Evolutionary conservation across 192 early-diverging fungal genomes (phyloP).

Genomic region (Coemansia sp.): DNA sequence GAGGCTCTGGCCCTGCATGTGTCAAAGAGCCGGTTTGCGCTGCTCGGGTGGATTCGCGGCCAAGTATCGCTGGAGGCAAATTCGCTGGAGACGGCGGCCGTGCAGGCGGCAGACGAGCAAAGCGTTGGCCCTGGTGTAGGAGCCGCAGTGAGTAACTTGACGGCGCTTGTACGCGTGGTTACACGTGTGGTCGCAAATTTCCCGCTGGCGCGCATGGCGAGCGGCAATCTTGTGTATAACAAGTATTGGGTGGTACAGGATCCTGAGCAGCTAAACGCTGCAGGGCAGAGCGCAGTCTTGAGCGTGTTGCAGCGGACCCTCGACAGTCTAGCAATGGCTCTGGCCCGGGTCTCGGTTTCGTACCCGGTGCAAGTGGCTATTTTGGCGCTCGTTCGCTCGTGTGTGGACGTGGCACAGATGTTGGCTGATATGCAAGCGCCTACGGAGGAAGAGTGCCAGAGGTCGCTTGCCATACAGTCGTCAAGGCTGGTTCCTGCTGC

Average conservation of each 20-base stretch:
- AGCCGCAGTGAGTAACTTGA: conserved; percentile 29
- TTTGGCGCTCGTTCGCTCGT: conserved; percentile 27
- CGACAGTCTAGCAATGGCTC: background rate
- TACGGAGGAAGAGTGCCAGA: background rate
- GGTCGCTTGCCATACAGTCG: conserved; percentile 12
- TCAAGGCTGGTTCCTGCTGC: conserved; percentile 7
- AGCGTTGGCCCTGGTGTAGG: background rate
- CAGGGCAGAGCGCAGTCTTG: conserved; percentile 27
- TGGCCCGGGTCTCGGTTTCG: background rate
- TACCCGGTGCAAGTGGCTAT: background rate
- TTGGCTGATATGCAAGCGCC: conserved; percentile 23
- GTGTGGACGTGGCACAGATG: conserved; percentile 12
- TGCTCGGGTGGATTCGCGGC: conserved; percentile 43
- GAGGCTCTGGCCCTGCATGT: conserved; percentile 22
- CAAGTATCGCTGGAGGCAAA: conserved; percentile 34
- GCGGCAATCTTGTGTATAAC: conserved; percentile 14
- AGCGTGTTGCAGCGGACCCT: conserved; percentile 17
- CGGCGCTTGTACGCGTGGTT: conserved; percentile 32
- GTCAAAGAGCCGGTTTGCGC: conserved; percentile 29
- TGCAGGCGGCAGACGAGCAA: background rate
- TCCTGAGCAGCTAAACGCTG: conserved; percentile 18
- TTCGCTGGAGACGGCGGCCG: conserved; percentile 14
- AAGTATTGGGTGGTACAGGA: conserved; percentile 40
- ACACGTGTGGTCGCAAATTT: conserved; percentile 32
- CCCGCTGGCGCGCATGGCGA: conserved; percentile 11